A percentile compares a stretch with the other conserved stretches of the same genome.
Evolutionary conservation across 495 filamentous ascomycete genomes (phyloP).

Genomic region (Aspergillus wentii): DNA sequence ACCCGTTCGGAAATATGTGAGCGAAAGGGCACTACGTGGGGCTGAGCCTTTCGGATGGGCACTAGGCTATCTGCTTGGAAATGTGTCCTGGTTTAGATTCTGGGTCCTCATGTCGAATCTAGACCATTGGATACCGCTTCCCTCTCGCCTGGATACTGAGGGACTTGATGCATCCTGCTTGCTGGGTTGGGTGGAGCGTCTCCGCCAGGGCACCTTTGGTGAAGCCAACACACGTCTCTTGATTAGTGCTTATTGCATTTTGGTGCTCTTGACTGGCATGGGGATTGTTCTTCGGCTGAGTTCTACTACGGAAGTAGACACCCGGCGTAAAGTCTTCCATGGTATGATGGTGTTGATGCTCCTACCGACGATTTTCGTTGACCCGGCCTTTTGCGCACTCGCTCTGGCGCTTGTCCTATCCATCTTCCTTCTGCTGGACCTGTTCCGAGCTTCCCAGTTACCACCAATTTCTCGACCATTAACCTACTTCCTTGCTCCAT

Average conservation of each 20-base stretch:
- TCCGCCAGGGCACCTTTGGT: slow-evolving; percentile 57
- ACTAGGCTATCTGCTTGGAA: slow-evolving; percentile 81
- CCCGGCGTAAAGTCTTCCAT: slow-evolving; percentile 96
- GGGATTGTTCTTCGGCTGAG: slow-evolving; percentile 68
- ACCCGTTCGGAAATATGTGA: slow-evolving; percentile 66
- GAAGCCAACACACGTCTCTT: slow-evolving; percentile 77
- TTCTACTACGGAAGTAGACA: slow-evolving; percentile 78
- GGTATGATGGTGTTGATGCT: slow-evolving; percentile 98
- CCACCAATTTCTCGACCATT: slow-evolving; percentile 81
- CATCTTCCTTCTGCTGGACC: slow-evolving; percentile 81
- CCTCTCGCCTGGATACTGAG: slow-evolving; percentile 40
- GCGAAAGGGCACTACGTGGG: slow-evolving; percentile 57
- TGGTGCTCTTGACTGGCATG: slow-evolving; percentile 65
- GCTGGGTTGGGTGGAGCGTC: slow-evolving; percentile 53
- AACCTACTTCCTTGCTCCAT: slow-evolving; percentile 81
- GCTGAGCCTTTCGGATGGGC: slow-evolving; percentile 91
- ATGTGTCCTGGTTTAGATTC: slow-evolving; percentile 62
- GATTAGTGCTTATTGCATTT: slow-evolving; percentile 66
- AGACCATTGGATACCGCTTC: slow-evolving; percentile 72
- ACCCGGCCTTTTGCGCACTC: slow-evolving; percentile 77
- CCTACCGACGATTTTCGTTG: slow-evolving; percentile 76
- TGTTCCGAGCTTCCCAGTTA: slow-evolving; percentile 85
- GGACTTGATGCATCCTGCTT: slow-evolving; percentile 29
- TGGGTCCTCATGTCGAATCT: slow-evolving; percentile 60
- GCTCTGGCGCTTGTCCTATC: slow-evolving; percentile 69